These are phyloP conservation scores for Rosa hybrid DNA, from an alignment of 331 rosid genomes.

Conservation along the genomic window DNA sequence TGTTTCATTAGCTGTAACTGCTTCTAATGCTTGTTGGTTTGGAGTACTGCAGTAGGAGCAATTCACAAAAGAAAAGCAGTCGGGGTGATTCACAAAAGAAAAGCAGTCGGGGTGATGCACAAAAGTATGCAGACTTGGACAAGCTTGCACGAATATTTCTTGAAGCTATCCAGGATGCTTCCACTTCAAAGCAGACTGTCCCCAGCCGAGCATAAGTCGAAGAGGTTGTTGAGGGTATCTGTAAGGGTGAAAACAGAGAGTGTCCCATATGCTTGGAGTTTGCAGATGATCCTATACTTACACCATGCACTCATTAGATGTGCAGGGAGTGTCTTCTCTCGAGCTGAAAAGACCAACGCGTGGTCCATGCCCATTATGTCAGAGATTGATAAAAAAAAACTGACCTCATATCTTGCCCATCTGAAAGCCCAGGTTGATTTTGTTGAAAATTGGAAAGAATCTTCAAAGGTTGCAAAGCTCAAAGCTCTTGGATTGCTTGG, in stretches of 20 bases:
- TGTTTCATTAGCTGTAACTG: constrained; percentile 4
- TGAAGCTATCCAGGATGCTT: constrained; percentile 41
- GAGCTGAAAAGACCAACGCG: constrained; percentile 62
- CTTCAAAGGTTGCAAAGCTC: constrained; percentile 55
- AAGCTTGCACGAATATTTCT: constrained; percentile 67
- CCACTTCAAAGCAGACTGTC: constrained; percentile 23
- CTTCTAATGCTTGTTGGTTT: constrained; percentile 31
- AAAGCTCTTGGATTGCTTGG: constrained; percentile 60
- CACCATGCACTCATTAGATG: constrained; percentile 88
- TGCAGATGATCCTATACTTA: constrained; percentile 86
- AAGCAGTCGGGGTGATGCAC: constrained; percentile 53
- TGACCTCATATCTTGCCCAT: constrained; percentile 61
- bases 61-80: too few species aligned
- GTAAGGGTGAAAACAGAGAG: constrained; percentile 58
- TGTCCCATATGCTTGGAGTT: constrained; percentile 89
- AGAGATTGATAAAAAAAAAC: constrained; percentile 44
- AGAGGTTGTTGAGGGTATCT: constrained; percentile 62
- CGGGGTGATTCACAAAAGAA: constrained; percentile 40
- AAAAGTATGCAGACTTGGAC: constrained; percentile 56
- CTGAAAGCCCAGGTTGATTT: constrained; percentile 56
- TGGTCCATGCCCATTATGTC: constrained; percentile 72
- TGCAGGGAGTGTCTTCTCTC: constrained; percentile 83
- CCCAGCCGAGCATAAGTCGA: constrained; percentile 61
- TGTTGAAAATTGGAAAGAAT: constrained; percentile 67
- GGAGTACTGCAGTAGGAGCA: constrained; percentile 44